Evolutionary conservation across 371 early-diverging fungal genomes (phyloP), one percentile per base, ranked within the genome.

Genomic region (Haplosporangium sp.): DNA sequence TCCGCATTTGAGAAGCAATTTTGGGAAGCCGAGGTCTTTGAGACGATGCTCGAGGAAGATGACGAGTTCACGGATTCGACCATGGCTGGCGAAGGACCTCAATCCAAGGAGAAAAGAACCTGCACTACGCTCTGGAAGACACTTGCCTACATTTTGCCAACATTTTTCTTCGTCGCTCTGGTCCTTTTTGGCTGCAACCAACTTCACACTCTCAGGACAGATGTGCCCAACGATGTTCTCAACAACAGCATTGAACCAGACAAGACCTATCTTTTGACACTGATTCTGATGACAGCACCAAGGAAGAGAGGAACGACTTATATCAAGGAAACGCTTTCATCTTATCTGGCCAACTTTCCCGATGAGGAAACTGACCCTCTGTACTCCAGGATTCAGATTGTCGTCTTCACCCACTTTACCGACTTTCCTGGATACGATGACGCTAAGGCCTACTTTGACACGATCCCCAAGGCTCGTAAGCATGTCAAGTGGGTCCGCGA

Each of bases 211-310:
- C 42, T 79, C 85, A 20, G 47, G 38, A 14, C 71, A 50, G 83
- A 87, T 6, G 81, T 84, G 46, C 48, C 83, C 0, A 62, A 73
- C 12, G 67, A 75, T n/a, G 56, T 85, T 5, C 82, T 84, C 65
- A 73, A 68, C 8, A 72, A 83, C 6, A 65, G 80, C 0, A 64
- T 83, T 20, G 86, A 85, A 47, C 67, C 71, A 20, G 43, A 65
- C 21, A 62, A 68, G 7, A 75, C 70, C 7, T 86, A 85, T 58
- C 58, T 90, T 66, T 81, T 90, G 45, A 84, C 88, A 0, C 80
- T 90, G 59, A 72, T 88, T 10, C 80, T 88, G 55, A 87, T 90
- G 87, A 88, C 89, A 6, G 90, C 90, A 0, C 90, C 90, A 6
- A 79, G 90, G 46, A 83, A 83, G n/a, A 83, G 84, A 21, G 85